Evolutionary conservation across 495 filamentous ascomycete species (phyloP).

Genomic region (Pseudomonodictys pantanalensis): DNA sequence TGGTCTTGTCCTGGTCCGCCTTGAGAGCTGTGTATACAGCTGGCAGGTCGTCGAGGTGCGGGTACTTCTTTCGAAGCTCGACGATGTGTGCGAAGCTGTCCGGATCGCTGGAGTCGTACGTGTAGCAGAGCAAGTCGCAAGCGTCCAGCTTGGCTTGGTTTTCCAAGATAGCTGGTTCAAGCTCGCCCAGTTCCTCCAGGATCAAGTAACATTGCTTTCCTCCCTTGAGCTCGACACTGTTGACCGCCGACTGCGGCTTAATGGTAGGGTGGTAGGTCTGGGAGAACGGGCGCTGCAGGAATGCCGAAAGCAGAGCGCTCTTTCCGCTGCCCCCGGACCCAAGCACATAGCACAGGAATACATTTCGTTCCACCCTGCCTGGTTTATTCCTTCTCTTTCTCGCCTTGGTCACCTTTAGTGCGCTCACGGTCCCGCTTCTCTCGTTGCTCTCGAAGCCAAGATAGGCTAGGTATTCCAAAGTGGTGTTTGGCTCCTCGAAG

Average conservation of each 20-base stretch:
- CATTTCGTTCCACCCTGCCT: conserved; percentile 85
- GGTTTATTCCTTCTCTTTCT: conserved; percentile 78
- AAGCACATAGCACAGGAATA: conserved; percentile 93
- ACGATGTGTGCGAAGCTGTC: conserved; percentile 92
- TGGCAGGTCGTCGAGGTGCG: conserved; percentile 80
- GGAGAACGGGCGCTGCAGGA: conserved; percentile 83
- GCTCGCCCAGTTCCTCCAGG: conserved; percentile 88
- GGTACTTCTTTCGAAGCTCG: conserved; percentile 68
- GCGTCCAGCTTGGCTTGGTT: conserved; percentile 88
- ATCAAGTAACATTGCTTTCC: conserved; percentile 98
- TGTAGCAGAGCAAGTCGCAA: conserved; percentile 90
- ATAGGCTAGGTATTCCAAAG: conserved; percentile 91
- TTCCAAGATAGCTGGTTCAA: conserved; percentile 89
- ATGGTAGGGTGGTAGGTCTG: conserved; percentile 90
- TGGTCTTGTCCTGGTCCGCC: conserved; percentile 90
- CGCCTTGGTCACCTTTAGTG: conserved; percentile 86
- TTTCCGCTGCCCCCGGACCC: conserved; percentile 82
- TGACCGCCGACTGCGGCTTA: conserved; percentile 87
- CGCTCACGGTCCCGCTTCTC: conserved; percentile 67
- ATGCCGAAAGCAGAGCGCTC: conserved; percentile 81
- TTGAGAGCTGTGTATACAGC: conserved; percentile 90
- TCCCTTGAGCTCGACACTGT: conserved; percentile 92
- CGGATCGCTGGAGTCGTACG: conserved; percentile 94
- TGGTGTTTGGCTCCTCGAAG: conserved; percentile 90
- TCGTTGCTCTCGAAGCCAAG: conserved; percentile 74